phyloP scores from a whole-genome alignment of 2,329 filamentous ascomycete species.

The Periconia macrospinosa region DNA sequence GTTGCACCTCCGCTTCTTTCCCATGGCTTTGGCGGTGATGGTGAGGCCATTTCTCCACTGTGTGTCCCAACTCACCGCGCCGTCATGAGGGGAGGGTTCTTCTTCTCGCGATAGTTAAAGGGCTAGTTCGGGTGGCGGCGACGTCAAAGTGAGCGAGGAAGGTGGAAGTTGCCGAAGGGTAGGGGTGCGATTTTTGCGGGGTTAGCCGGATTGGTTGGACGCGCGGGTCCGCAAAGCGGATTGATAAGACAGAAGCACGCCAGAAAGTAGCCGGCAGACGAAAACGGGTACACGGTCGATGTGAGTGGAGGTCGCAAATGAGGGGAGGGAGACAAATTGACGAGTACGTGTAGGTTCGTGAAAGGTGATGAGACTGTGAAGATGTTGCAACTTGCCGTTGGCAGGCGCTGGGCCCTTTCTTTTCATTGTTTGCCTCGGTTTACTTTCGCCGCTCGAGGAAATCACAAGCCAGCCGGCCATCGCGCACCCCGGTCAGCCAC shows the following conservation, averaged over 20 bases:
- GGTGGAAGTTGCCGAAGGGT: slow-evolving; percentile 1
- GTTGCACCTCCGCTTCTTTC: slow-evolving; percentile 71
- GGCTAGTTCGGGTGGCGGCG: background rate
- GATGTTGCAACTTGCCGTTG: too few species aligned
- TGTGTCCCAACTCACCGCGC: slow-evolving; percentile 26
- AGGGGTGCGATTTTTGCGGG: slow-evolving; percentile 8
- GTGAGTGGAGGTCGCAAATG: too few species aligned
- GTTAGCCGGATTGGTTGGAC: slow-evolving; percentile 10
- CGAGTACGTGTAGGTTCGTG: too few species aligned
- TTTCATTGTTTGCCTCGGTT: background rate
- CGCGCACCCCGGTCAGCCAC: too few species aligned
- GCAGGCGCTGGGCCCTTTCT: too few species aligned
- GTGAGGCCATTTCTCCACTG: slow-evolving; percentile 54
- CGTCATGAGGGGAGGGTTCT: slow-evolving; percentile 16
- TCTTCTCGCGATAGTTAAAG: background rate
- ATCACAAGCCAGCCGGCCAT: slow-evolving; percentile 2
- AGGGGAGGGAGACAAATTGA: too few species aligned
- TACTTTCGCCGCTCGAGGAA: slow-evolving; percentile 2
- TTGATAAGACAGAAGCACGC: background rate
- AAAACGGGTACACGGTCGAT: too few species aligned
- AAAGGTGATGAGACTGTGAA: too few species aligned
- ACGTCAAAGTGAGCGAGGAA: slow-evolving; percentile 4
- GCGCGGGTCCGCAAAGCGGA: slow-evolving; percentile 1
- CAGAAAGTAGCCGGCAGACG: too few species aligned
- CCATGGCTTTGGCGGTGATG: slow-evolving; percentile 96